A percentile compares a stretch with the other conserved stretches of the same genome.
Conservation (phyloP, 768 basidiomycete genomes). For the Pleurotus giganteus region DNA sequence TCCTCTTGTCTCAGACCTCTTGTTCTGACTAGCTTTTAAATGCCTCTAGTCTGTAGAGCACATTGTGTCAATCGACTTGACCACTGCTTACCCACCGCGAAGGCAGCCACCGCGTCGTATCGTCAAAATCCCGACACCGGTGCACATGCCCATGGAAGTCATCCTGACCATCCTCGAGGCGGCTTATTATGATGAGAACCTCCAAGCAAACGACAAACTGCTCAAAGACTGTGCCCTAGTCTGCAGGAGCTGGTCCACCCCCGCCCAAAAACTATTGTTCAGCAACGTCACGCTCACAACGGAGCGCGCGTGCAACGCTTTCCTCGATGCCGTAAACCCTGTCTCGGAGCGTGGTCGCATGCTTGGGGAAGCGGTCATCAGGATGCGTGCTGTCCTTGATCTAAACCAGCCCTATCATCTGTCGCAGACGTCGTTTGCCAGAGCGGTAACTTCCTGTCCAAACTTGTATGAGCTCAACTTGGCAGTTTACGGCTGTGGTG, state of each 20-base stretch:
- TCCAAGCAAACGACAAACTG: constrained; percentile 35
- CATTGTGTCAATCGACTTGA: constrained; percentile 38
- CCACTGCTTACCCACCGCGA: constrained; percentile 22
- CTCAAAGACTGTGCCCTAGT: constrained; percentile 60
- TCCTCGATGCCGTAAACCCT: constrained; percentile 48
- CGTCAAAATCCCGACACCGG: constrained; percentile 15
- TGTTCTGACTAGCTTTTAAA: constrained; percentile 20
- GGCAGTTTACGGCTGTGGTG: constrained; percentile 56
- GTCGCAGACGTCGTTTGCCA: constrained; percentile 53
- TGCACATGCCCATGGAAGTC: constrained; percentile 59
- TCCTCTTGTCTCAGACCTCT: constrained; percentile 17
- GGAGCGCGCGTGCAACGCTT: constrained; percentile 51
- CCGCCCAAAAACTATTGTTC: constrained; percentile 66
- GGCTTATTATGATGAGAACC: constrained; percentile 39
- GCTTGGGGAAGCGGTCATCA: constrained; percentile 52
- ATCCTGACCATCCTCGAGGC: constrained; percentile 62
- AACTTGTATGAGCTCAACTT: constrained; percentile 55
- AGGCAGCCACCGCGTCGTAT: constrained; percentile 15
- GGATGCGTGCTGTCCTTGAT: constrained; percentile 59
- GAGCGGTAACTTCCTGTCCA: constrained; percentile 57
- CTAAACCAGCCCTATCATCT: constrained; percentile 64
- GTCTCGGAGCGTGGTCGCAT: constrained; percentile 44
- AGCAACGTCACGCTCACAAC: constrained; percentile 52
- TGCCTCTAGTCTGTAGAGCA: constrained; percentile 29
- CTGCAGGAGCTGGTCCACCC: constrained; percentile 62